Percentiles rank a stretch among this genome's conserved stretches.
phyloP scores from a whole-genome alignment of 176 grass and related monocot genomes.

The Rhynchospora pubera region DNA sequence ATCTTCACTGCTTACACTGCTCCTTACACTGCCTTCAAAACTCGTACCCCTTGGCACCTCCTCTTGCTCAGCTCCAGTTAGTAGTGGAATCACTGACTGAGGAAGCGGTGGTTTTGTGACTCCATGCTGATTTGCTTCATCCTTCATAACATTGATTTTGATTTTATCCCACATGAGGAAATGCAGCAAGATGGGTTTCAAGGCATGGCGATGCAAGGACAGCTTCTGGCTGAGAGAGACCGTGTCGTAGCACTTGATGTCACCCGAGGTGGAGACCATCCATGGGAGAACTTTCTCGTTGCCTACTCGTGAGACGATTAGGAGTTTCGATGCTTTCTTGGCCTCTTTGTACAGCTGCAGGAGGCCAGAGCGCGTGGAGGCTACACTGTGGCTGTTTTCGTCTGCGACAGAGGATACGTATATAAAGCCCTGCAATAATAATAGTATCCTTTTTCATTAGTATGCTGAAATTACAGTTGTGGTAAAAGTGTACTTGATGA shows the following conservation, averaged over 20 bases:
- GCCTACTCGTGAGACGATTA: constrained; percentile 69
- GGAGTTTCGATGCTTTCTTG: constrained; percentile 39
- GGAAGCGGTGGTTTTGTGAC: constrained; percentile 12
- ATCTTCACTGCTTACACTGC: constrained; percentile 13
- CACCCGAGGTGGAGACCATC: constrained; percentile 61
- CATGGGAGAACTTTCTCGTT: constrained; percentile 76
- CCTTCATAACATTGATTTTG: neutral
- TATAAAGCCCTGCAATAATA: constrained; percentile 51
- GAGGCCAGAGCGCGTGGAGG: constrained; percentile 58
- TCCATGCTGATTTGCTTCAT: neutral
- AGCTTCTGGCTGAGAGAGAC: constrained; percentile 96
- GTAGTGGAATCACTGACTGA: constrained; percentile 22
- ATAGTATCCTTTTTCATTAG: neutral
- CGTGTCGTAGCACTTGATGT: constrained; percentile 88
- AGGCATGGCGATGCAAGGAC: constrained; percentile 84
- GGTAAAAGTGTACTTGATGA: neutral
- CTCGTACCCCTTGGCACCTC: neutral
- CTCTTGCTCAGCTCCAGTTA: neutral
- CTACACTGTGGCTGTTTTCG: constrained; percentile 49
- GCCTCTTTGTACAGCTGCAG: constrained; percentile 54
- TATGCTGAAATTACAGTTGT: neutral
- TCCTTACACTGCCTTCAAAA: constrained; percentile 12
- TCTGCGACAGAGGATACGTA: constrained; percentile 85
- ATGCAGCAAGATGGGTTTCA: constrained; percentile 71
- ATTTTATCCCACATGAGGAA: constrained; percentile 71